Evolutionary conservation across 441 rosid species (phyloP), one percentile per base, ranked within the genome.

Genomic region (Arabidopsis hybrid): DNA sequence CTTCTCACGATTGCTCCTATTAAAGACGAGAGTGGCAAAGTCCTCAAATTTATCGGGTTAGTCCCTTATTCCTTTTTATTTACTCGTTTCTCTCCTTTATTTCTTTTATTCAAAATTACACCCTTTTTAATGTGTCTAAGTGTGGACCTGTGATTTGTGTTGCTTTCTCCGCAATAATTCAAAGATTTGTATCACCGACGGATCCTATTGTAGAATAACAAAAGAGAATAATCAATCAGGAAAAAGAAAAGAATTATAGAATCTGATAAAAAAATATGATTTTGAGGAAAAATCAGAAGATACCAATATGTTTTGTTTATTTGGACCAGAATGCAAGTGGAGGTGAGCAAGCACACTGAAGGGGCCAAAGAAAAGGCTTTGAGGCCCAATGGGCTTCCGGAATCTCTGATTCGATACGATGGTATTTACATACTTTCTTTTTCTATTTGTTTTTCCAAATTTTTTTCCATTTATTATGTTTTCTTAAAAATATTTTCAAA

Each of bases 301-400:
- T 1, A 21, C 26, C 26, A 21, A 21, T 21, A 21, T 21, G 26
- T 21, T 21, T 21, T 21, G 26, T 57, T 39, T 71, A 35, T 52
- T 65, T 66, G 72, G 51, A 86, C 64, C 83, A 95, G 99, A 59
- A 95, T 95, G 99, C 97, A 80, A 80, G 96, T 95, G 82, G 99
- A 95, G 76, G 99, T 91, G 76, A 92, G 97, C 89, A 91, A 88
- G 83, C 89, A 85, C 29, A 95, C 99, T 1, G 99, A 92, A 80
- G 99, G 99, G 42, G 61, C 85, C 81, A 92, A 88, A 84, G 99
- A 88, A 34, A 89, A 92, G 81, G 56, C 29, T 65, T 12, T 89
- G 36, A 90, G 99, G 43, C 99, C 99, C 72, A 95, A 92, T 84
- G 99, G 99, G 78, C 80, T 95, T 82, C 92, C 97, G 0, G 98